Conservation (phyloP, 192 early-diverging fungal genomes). For the Pilaira anomala region DNA sequence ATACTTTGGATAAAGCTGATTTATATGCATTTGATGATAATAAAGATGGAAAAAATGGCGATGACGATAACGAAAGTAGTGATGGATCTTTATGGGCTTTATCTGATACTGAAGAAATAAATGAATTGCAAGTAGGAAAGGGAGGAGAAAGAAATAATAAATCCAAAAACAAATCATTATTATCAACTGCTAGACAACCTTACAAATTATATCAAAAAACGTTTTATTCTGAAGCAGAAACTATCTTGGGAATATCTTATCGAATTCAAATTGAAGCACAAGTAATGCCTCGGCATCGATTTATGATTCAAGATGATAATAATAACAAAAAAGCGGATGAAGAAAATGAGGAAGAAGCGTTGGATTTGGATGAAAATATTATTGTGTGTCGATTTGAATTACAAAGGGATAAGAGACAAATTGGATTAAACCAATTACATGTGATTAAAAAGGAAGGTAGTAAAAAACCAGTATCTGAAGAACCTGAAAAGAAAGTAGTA, state of each 20-base stretch:
- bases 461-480: neutral
- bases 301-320: neutral
- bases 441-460: constrained; percentile 11
- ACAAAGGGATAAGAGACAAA: constrained; percentile 10
- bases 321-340: neutral
- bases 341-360: neutral
- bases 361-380: neutral
- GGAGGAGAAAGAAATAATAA: neutral
- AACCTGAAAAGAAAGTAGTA: neutral
- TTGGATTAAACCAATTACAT: neutral
- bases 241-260: constrained; percentile 24
- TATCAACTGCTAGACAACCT: too few species aligned
- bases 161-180: neutral
- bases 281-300: constrained; percentile 6
- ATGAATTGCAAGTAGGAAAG: neutral
- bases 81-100: constrained; percentile 4
- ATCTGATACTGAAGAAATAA: neutral
- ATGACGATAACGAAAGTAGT: neutral
- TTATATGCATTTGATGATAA: constrained; percentile 4
- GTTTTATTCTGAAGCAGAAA: constrained; percentile 25
- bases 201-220: constrained; percentile 15
- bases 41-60: neutral
- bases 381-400: constrained; percentile 29
- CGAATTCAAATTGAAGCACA: constrained; percentile 27
- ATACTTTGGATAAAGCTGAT: neutral